phyloP scores from a whole-genome alignment of 208 protist species.

The Histomonas meleagridis region DNA sequence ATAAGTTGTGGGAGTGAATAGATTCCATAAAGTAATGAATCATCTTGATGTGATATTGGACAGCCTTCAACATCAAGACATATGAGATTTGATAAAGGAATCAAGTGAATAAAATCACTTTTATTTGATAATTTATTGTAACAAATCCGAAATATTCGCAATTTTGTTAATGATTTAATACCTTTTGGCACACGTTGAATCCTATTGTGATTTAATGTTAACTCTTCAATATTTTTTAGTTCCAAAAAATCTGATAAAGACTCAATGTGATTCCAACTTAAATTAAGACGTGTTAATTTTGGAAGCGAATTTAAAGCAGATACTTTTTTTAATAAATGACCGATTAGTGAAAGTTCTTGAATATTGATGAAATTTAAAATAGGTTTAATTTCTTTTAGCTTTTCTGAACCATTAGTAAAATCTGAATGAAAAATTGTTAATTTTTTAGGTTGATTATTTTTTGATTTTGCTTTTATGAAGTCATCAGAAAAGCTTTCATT shows the following conservation, averaged over 20 bases:
- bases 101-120: neutral
- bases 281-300: neutral
- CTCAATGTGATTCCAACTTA: neutral
- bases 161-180: neutral
- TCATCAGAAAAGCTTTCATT: too few relatives aligned
- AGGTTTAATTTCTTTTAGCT: too few relatives aligned
- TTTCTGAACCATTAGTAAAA: too few relatives aligned
- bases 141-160: neutral
- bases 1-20: neutral
- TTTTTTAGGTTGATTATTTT: too few relatives aligned
- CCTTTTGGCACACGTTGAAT: neutral
- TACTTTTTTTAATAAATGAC: neutral
- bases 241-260: neutral
- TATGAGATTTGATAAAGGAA: neutral
- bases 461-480: too few relatives aligned
- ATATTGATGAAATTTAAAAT: neutral
- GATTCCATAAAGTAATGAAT: neutral
- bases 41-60: neutral
- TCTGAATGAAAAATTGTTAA: too few relatives aligned
- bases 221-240: neutral
- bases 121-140: neutral
- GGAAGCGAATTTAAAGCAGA: neutral
- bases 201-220: conserved; percentile 7
- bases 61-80: neutral
- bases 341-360: neutral